Evolutionary conservation across 176 grass and related monocot species (phyloP), one percentile per base, ranked within the genome.

Genomic region (Phoenix roebelenii): DNA sequence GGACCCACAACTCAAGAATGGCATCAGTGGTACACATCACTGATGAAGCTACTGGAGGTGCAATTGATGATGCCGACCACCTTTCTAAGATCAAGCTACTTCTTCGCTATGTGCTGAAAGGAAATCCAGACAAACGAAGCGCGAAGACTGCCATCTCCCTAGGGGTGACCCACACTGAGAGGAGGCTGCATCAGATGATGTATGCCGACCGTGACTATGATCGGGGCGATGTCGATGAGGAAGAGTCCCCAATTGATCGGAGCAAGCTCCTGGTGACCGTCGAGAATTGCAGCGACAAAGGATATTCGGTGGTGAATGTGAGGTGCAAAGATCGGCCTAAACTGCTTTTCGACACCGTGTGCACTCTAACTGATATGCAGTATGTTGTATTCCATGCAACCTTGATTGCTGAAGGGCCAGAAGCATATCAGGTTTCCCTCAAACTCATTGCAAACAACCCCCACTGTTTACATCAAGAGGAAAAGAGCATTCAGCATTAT

Each of bases 151-250:
- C 50, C 5, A 73, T 63, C 10, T 73, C 70, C 5, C 22, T 63
- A 1, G 59, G 59, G 7, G 50, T 15, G 1, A 73, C 59, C 55
- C 70, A 73, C 20, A 73, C 59, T 1, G 58, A 73, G 25, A 63
- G 70, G 59, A 73, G 70, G 30, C 15, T 73, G 20, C 70, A 73
- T 24, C 70, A 73, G 28, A 73, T 73, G 59, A 23, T 73, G 59
- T 73, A 73, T 44, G 70, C 59, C 0, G 70, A 73, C 15, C 60
- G 70, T 4, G 70, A 73, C 12, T 73, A 63, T 5, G 70, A 73
- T 25, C 32, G 59, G 51, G 59, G n/a, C 15, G 51, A 63, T 17
- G 18, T 18, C 1, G 28, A 24, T 26, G 25, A 25, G 5, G 26
- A 24, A n/a, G 58, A 72, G 16, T 50, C 16, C 1, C 6, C 15